Percentiles rank a stretch among this genome's conserved stretches.
Evolutionary conservation across 352 stramenopile species (phyloP).

Genomic region (Phytopythium cucurbitacearum): DNA sequence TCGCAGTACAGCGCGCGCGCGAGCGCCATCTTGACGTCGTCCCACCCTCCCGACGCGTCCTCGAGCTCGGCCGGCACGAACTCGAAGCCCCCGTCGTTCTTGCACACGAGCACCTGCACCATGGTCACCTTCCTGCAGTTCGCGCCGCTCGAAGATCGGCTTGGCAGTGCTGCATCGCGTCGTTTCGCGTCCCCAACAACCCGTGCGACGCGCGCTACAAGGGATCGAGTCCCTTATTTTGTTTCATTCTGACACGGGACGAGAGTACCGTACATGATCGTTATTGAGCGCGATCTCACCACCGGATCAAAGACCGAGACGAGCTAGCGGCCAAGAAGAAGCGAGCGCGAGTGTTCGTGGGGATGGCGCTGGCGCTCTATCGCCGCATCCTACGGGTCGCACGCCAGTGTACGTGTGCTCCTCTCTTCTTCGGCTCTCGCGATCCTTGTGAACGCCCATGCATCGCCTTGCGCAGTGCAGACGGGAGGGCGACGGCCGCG

Average conservation of each 20-base stretch:
- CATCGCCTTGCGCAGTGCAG: conserved; percentile 1
- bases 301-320: too few species aligned
- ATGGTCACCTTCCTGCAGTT: conserved; percentile 5
- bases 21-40: conserved; percentile 54
- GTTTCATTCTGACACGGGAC: too few species aligned
- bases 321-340: too few species aligned
- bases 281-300: too few species aligned
- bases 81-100: conserved; percentile 79
- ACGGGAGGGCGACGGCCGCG: neutral
- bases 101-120: conserved; percentile 67
- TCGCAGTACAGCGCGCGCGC: conserved; percentile 62
- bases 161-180: neutral
- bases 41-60: conserved; percentile 17
- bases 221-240: too few species aligned
- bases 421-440: neutral
- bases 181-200: conserved; percentile 2
- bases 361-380: conserved; percentile 52
- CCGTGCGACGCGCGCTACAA: too few species aligned
- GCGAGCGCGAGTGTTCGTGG: too few species aligned
- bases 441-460: neutral
- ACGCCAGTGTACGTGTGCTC: conserved; percentile 51
- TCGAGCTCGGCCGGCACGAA: conserved; percentile 42
- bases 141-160: too few species aligned
- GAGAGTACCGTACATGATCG: too few species aligned
- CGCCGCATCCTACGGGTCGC: conserved; percentile 69